These are phyloP conservation scores for Naganishia vishniacii DNA, from an alignment of 768 basidiomycete genomes.

Conservation along the genomic window DNA sequence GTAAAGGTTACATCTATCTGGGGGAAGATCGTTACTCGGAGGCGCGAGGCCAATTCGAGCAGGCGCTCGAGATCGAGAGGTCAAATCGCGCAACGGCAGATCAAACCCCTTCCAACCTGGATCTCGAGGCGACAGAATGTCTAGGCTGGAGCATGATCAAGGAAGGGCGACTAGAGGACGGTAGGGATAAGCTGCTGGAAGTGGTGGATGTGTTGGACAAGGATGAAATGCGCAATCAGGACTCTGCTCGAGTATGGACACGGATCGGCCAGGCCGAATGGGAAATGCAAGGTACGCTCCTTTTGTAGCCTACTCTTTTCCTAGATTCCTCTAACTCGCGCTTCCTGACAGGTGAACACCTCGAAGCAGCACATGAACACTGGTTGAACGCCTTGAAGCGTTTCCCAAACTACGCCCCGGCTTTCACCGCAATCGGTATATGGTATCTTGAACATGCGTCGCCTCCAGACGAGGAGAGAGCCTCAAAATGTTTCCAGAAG, in stretches of 20 bases:
- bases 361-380: conserved; percentile 65
- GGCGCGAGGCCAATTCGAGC: conserved; percentile 61
- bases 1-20: conserved; percentile 68
- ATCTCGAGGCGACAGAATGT: conserved; percentile 70
- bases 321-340: conserved; percentile 8
- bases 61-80: conserved; percentile 55
- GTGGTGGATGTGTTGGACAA: conserved; percentile 47
- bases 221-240: conserved; percentile 54
- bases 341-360: conserved; percentile 50
- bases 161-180: conserved; percentile 40
- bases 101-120: conserved; percentile 38
- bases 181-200: conserved; percentile 38
- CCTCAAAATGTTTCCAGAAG: conserved; percentile 94
- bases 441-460: conserved; percentile 69
- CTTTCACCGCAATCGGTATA: conserved; percentile 87
- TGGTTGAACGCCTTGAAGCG: conserved; percentile 77
- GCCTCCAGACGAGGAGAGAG: conserved; percentile 74
- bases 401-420: conserved; percentile 70
- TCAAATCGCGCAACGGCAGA: conserved; percentile 45
- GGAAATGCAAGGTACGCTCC: conserved; percentile 61
- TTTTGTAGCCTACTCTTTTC: neutral
- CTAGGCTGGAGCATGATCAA: conserved; percentile 75
- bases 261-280: conserved; percentile 71
- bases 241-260: conserved; percentile 77
- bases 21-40: conserved; percentile 62